These are phyloP conservation scores for Neurospora sp. DNA, from an alignment of 495 filamentous ascomycete species.

Conservation along the genomic window DNA sequence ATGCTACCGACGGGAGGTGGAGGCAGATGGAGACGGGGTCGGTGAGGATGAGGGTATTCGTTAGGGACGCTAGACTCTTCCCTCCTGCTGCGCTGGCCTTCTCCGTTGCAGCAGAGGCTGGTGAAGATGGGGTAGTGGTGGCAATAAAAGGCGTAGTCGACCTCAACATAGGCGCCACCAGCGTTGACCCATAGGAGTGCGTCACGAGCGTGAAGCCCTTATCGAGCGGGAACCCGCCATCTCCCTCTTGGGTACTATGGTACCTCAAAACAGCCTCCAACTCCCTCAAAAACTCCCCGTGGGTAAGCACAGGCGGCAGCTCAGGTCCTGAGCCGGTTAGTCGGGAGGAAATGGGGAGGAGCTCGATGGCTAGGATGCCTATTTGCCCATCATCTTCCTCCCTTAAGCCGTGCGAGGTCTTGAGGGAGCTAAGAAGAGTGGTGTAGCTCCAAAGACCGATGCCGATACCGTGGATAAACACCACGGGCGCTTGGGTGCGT, in stretches of 20 bases:
- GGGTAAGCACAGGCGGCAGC: conserved; percentile 26
- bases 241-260: conserved; percentile 22
- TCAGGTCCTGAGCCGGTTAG: conserved; percentile 29
- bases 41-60: conserved; percentile 43
- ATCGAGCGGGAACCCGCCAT: conserved; percentile 17
- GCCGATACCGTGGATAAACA: conserved; percentile 65
- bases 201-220: conserved; percentile 40
- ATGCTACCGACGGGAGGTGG: conserved; percentile 59
- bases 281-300: conserved; percentile 38
- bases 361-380: conserved; percentile 54
- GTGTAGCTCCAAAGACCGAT: conserved; percentile 56
- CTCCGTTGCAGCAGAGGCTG: not conserved
- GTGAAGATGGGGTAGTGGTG: not conserved
- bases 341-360: conserved; percentile 51
- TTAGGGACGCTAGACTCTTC: conserved; percentile 22
- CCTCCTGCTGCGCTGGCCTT: not conserved
- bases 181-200: conserved; percentile 54
- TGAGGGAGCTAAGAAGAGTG: conserved; percentile 42
- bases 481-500: conserved; percentile 39
- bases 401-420: conserved; percentile 11
- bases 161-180: conserved; percentile 52
- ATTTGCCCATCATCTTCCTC: conserved; percentile 32
- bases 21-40: conserved; percentile 58
- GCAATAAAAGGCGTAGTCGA: conserved; percentile 8
- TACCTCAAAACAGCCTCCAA: conserved; percentile 40